phyloP scores from a whole-genome alignment of 2,329 filamentous ascomycete species.

The Alternaria arborescens region DNA sequence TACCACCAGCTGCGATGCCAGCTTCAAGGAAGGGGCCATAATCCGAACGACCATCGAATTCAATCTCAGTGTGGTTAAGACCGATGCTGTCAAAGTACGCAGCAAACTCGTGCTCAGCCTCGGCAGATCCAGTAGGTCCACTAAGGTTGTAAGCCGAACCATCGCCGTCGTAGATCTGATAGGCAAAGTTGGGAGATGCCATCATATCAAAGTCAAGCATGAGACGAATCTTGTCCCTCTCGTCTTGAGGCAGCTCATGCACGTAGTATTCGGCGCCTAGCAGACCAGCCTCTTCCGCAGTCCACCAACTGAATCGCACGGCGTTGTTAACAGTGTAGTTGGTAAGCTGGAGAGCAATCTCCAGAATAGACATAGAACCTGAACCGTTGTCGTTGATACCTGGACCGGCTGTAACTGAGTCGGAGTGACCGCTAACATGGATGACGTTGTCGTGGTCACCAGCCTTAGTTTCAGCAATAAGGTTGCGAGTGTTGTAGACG shows the following conservation, averaged over 20 bases:
- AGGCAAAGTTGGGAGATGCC: constrained; percentile 67
- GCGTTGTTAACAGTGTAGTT: constrained; percentile 76
- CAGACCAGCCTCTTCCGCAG: constrained; percentile 69
- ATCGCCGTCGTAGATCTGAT: constrained; percentile 66
- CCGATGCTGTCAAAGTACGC: constrained; percentile 44
- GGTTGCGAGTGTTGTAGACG: constrained; percentile 28
- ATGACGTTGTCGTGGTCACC: constrained; percentile 69
- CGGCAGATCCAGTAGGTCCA: constrained; percentile 70
- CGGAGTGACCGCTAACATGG: constrained; percentile 66
- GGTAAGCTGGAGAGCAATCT: constrained; percentile 68
- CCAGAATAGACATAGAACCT: constrained; percentile 68
- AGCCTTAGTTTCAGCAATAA: constrained; percentile 62
- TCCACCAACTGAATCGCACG: constrained; percentile 73
- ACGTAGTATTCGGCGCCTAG: constrained; percentile 69
- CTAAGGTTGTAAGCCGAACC: constrained; percentile 51
- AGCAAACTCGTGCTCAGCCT: constrained; percentile 69
- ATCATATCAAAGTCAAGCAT: constrained; percentile 80
- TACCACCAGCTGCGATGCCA: constrained; percentile 77
- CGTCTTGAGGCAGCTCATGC: constrained; percentile 56
- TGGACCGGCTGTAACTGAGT: constrained; percentile 68
- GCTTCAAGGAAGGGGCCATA: constrained; percentile 79
- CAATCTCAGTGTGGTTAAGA: constrained; percentile 67
- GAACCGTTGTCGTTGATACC: constrained; percentile 84
- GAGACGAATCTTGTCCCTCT: constrained; percentile 68
- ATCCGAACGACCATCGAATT: constrained; percentile 81